Evolutionary conservation across 441 rosid species (phyloP).

Genomic region (Adansonia grandidieri): DNA sequence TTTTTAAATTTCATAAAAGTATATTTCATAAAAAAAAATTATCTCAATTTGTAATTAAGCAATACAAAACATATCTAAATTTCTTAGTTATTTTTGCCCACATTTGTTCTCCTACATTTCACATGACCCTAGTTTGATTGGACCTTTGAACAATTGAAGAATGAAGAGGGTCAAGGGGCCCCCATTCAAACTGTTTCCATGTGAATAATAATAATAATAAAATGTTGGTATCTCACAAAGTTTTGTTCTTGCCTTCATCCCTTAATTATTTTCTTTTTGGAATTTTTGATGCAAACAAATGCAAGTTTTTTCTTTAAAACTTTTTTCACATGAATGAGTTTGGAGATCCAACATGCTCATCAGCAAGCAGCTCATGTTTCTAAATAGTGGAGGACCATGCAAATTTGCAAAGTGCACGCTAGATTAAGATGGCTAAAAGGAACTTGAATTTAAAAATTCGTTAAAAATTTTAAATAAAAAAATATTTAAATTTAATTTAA

Average conservation of each 20-base stretch:
- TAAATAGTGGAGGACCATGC: neutral
- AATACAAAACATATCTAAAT: neutral
- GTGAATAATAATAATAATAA: too few relatives aligned
- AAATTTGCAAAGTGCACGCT: neutral
- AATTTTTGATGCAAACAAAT: neutral
- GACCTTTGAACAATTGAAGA: neutral
- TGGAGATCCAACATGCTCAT: neutral
- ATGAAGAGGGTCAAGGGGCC: neutral
- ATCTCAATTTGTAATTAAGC: too few relatives aligned
- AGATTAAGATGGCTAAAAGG: too few relatives aligned
- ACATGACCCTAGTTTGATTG: neutral
- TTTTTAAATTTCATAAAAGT: neutral
- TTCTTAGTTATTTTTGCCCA: neutral
- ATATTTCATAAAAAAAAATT: too few relatives aligned
- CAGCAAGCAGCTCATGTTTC: neutral
- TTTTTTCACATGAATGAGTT: neutral
- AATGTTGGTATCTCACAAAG: too few relatives aligned
- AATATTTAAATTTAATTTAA: too few relatives aligned
- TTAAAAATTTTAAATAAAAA: too few relatives aligned
- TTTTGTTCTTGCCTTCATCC: neutral
- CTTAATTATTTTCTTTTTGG: neutral
- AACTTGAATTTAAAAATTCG: too few relatives aligned
- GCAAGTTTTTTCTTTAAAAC: neutral
- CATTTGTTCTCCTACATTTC: neutral
- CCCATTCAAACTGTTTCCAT: too few relatives aligned